Evolutionary conservation across 164 flowering plant genomes (phyloP), one percentile per base, ranked within the genome.

Genomic region (Tinospora cordifolia): DNA sequence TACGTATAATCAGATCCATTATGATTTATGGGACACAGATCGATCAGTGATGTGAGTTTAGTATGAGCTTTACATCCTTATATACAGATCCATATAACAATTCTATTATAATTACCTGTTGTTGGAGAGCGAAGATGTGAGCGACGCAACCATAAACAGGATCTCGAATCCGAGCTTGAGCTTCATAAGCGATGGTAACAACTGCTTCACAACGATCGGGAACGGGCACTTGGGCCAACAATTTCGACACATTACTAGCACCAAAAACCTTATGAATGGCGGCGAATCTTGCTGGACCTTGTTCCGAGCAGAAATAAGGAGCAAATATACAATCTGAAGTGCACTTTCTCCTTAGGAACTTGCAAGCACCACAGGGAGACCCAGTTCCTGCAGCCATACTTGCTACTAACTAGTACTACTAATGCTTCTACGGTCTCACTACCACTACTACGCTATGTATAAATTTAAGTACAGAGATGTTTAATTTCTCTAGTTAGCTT

Each of bases 321-420:
- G 98, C 97, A 69, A 95, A 95, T 4, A 95, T 74, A 70, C 99
- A 95, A 40, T 89, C 93, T 3, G 92, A 39, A 0, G 90, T 90
- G 75, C 99, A 95, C 80, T 95, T 95, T 22, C 99, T 72, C 78
- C 99, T 47, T 25, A 95, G 81, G 71, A 95, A 95, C 78, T 95
- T 95, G 86, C 99, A 95, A 68, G 99, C 99, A 21, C 98, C 99
- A 71, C 99, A 95, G 2, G 99, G 98, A 2, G 97, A 90, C 3
- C 91, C 90, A 15, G 81, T 72, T 14, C 82, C 86, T 30, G 80
- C 30, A 38, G 85, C 82, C 81, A 75, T 75, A 44, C 38, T 39
- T 47, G 63, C 36, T 30, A 4, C 36, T 30, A 4, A 4, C 36
- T 30, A 30, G 3, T 30, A 30, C 36, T 30, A 30, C 36, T 30